Evolutionary conservation across 192 early-diverging fungal species (phyloP), one percentile per base, ranked within the genome.

Genomic region (Helicostylum pulchrum): DNA sequence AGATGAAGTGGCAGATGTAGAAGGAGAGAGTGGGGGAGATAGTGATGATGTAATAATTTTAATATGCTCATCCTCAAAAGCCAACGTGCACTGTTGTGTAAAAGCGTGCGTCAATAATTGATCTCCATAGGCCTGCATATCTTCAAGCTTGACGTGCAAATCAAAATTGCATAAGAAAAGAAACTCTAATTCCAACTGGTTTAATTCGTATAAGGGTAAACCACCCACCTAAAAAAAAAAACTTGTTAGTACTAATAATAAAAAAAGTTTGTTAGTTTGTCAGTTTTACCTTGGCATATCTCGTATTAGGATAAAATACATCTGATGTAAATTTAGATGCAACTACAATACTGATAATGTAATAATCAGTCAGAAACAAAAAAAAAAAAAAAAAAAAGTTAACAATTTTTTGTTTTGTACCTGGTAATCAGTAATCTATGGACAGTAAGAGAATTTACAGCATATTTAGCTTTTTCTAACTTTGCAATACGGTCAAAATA

Each of bases 301-400:
- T 86, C 4, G 83, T 72, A 62, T 90, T 92, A 32, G 84, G 80
- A 67, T 85, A 87, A 62, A 88, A 90, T 5, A 88, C 77, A 72
- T 92, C 90, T 0, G 87, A 89, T 43, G 79, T 80, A 51, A 90
- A 90, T 68, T 92, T 92, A 56, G 83, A 83, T 4, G 89, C 89
- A 7, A 90, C 80, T 20, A 87, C 81, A 31, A 92, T 81, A 43
- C 83, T 83, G 42, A 44, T 47, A 14, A 42, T 42, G 5, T 17
- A 42, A 14, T 23, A 9, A 15, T 52, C 7, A 12, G 0, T 17
- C 31, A 53, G 39, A 30, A 47, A 66, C 15, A 52, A 46, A 48
- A 43, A 62, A 62, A 34, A 10, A 45, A 10, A 36, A 26, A 54
- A 21, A 19, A 52, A 0, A 44, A 11, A 10, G 19, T 17, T 7